A percentile compares a stretch with the other conserved stretches of the same genome.
These are phyloP conservation scores for Ophiocordyceps unilateralis DNA, from an alignment of 2,329 filamentous ascomycete genomes.

Conservation along the genomic window DNA sequence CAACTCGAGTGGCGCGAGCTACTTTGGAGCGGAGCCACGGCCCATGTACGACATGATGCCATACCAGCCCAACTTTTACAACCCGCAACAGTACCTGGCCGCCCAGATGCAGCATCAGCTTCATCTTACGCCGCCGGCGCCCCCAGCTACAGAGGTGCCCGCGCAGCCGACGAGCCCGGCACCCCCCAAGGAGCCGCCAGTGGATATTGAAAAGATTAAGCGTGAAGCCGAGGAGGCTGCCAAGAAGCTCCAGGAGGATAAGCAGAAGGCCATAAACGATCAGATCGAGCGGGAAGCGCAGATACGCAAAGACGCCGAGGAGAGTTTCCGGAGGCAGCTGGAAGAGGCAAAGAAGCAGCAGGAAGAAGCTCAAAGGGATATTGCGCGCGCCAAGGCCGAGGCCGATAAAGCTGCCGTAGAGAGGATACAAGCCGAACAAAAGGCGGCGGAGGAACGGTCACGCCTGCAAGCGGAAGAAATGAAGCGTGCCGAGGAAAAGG, in stretches of 20 bases:
- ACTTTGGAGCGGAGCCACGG: constrained; percentile 21
- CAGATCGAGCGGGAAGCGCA: constrained; percentile 25
- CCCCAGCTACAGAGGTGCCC: constrained; percentile 21
- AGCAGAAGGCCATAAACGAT: constrained; percentile 26
- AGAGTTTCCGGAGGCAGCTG: constrained; percentile 22
- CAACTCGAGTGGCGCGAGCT: constrained; percentile 19
- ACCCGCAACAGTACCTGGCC: constrained; percentile 4
- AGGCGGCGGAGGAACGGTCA: constrained; percentile 27
- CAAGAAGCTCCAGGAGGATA: constrained; percentile 28
- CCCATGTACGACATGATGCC: constrained; percentile 33
- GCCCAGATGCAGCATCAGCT: constrained; percentile 20
- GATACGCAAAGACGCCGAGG: constrained; percentile 28
- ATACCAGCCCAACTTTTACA: constrained; percentile 19
- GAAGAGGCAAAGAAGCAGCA: constrained; percentile 23
- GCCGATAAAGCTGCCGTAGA: constrained; percentile 25
- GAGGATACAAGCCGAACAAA: constrained; percentile 26
- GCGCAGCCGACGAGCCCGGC: constrained; percentile 15
- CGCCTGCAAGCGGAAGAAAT: constrained; percentile 17
- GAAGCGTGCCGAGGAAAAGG: constrained; percentile 18
- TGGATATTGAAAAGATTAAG: constrained; percentile 41
- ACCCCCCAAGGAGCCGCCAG: constrained; percentile 19
- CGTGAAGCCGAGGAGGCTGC: constrained; percentile 41
- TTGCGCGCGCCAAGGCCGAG: constrained; percentile 27
- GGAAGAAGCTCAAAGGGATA: constrained; percentile 27
- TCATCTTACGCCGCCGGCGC: constrained; percentile 18